Evolutionary conservation across 352 stramenopile genomes (phyloP).

Genomic region (Globisporangium camurandrum): DNA sequence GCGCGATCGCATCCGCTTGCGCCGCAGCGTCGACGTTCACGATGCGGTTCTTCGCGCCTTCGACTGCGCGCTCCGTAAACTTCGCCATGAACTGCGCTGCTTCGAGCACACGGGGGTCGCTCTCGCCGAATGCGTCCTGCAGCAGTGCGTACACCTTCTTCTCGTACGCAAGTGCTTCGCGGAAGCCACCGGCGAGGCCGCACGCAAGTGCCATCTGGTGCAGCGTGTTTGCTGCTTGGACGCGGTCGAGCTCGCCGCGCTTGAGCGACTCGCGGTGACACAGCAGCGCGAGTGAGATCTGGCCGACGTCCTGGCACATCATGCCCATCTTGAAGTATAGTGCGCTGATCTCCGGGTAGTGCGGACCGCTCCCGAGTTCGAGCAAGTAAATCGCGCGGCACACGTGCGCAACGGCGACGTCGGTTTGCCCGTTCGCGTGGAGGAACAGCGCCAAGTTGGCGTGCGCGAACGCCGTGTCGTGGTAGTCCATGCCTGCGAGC

Average conservation of each 20-base stretch:
- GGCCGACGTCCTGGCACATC: constrained; percentile 90
- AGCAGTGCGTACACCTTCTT: constrained; percentile 85
- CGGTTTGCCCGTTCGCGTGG: constrained; percentile 78
- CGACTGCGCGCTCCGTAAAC: constrained; percentile 85
- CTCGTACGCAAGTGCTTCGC: constrained; percentile 85
- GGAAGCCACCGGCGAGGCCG: constrained; percentile 66
- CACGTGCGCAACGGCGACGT: constrained; percentile 85
- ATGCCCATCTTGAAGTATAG: constrained; percentile 93
- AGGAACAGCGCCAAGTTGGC: constrained; percentile 90
- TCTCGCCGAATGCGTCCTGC: constrained; percentile 72
- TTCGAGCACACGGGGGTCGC: constrained; percentile 76
- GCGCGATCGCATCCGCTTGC: constrained; percentile 66
- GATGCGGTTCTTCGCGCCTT: constrained; percentile 78
- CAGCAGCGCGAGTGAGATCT: constrained; percentile 79
- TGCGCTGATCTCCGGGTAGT: constrained; percentile 87
- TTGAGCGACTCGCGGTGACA: constrained; percentile 86
- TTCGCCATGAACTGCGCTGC: constrained; percentile 77
- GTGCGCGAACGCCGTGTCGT: constrained; percentile 88
- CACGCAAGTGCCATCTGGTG: constrained; percentile 86
- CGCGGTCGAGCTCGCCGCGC: constrained; percentile 79
- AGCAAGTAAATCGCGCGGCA: constrained; percentile 90
- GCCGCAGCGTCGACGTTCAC: constrained; percentile 70
- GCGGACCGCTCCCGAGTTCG: constrained; percentile 87
- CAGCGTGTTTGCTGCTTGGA: constrained; percentile 81
- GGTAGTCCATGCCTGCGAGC: constrained; percentile 89